Evolutionary conservation across 257 asterid genomes (phyloP).

Genomic region (Nicotiana benthamiana): DNA sequence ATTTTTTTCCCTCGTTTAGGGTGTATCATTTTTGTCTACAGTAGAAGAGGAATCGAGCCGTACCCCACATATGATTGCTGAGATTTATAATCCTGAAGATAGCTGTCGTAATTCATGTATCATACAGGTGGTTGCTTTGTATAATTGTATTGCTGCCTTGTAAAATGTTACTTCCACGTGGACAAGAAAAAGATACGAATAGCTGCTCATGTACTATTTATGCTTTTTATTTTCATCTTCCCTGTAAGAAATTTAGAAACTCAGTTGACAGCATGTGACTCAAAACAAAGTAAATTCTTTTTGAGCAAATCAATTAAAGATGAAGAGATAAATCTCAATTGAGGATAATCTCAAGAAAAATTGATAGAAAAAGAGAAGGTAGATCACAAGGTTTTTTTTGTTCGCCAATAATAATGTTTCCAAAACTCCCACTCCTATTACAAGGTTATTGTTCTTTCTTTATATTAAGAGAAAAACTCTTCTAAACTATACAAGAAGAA

Average conservation of each 20-base stretch:
- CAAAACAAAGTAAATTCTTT: no score
- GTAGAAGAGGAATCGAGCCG: conserved; percentile 14
- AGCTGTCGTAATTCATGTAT: conserved; percentile 32
- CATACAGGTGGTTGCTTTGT: conserved; percentile 37
- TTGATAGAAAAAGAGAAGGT: no score
- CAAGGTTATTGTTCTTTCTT: no score
- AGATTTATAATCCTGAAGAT: conserved; percentile 18
- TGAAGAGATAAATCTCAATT: no score
- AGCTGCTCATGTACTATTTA: neutral
- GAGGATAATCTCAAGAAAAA: no score
- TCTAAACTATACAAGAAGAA: no score
- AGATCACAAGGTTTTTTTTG: no score
- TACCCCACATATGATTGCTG: conserved; percentile 28
- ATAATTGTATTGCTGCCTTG: conserved; percentile 23
- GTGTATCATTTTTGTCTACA: conserved; percentile 30
- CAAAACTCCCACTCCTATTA: no score
- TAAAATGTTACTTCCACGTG: conserved; percentile 28
- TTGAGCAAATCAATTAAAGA: no score
- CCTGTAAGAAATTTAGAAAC: neutral
- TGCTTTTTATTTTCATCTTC: neutral
- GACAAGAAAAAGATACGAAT: neutral
- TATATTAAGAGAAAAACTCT: no score
- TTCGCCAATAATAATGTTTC: no score
- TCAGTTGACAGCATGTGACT: no score
- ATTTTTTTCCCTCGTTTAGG: conserved; percentile 24